Evolutionary conservation across 2,329 filamentous ascomycete genomes (phyloP), one percentile per base, ranked within the genome.

Genomic region (Calonectria pauciramosa): DNA sequence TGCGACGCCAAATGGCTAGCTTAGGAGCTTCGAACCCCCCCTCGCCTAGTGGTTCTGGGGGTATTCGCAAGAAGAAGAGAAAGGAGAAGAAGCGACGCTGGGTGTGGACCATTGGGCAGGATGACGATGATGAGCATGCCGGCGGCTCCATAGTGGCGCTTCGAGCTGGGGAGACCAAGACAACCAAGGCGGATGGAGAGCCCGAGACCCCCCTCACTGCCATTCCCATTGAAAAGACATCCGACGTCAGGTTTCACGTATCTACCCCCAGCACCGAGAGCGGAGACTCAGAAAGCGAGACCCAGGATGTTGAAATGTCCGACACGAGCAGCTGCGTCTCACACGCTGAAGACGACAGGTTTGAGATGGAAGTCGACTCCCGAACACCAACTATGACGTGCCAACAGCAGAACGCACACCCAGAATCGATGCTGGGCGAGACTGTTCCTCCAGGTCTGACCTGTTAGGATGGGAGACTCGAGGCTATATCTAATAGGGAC

Each of bases 81-180:
- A 87, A 86, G 80, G 91, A 93, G 77, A 93, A 91, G 87, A 92
- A 90, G 83, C 86, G 91, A 16, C 89, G 89, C 54, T 93, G 91
- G 92, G 90, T 92, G 44, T 93, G 92, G 92, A 93, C 92, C 1
- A 92, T 93, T 56, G 90, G 89, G 3, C 87, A 88, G 73, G 89
- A 90, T 2, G 86, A 88, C 10, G 86, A 86, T 18, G 85, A 87
- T 63, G 85, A 86, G 70, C 84, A 86, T 38, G 82, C 87, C 6
- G 86, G 86, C 44, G 87, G 86, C 0, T 86, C 87, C 3, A 82
- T 88, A 26, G 83, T 85, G 18, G 87, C 87, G 9, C 75, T 87
- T 6, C 82, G 85, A 23, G 82, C 82, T 20, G 83, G 84, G 67
- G 77, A 81, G n/a, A 82, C 83, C 30, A 75, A 85, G 68, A 77